phyloP scores from a whole-genome alignment of 768 basidiomycete species.

The Crucibulum laeve region DNA sequence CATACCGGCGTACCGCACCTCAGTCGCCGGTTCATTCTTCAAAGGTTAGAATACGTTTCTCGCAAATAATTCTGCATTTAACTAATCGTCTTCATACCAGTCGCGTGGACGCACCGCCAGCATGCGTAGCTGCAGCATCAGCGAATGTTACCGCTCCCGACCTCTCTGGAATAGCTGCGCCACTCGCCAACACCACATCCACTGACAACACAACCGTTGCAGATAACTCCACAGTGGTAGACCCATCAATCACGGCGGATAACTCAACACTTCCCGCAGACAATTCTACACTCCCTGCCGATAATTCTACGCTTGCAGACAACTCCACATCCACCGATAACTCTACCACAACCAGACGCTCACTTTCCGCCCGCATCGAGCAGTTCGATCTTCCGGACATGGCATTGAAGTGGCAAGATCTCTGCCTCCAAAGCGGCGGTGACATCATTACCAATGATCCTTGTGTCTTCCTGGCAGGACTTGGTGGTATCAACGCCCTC shows the following conservation, averaged over 20 bases:
- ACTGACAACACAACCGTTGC: conserved; percentile 8
- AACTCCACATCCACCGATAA: conserved; percentile 12
- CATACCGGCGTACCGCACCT: conserved; percentile 20
- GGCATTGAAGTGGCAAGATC: conserved; percentile 37
- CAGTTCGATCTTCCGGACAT: conserved; percentile 31
- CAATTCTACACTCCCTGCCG: conserved; percentile 2
- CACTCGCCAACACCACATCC: conserved; percentile 17
- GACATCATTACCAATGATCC: conserved; percentile 34
- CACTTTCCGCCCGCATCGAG: conserved; percentile 11
- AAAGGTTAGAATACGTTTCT: conserved; percentile 20
- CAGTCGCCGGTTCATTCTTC: conserved; percentile 25
- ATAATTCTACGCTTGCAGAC: conserved; percentile 1
- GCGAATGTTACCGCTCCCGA: conserved; percentile 11
- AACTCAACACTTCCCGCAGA: conserved; percentile 5
- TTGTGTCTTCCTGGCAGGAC: conserved; percentile 37
- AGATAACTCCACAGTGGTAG: background rate
- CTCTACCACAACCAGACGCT: background rate
- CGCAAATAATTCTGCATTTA: background rate
- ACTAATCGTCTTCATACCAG: conserved; percentile 10
- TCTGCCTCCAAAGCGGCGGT: conserved; percentile 37
- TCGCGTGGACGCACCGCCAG: conserved; percentile 25
- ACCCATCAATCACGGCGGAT: background rate
- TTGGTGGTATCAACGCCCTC: conserved; percentile 37
- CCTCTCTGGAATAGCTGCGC: conserved; percentile 12
- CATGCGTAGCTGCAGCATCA: conserved; percentile 20